Evolutionary conservation across 768 basidiomycete species (phyloP).

Genomic region (Mrakia blollopis): DNA sequence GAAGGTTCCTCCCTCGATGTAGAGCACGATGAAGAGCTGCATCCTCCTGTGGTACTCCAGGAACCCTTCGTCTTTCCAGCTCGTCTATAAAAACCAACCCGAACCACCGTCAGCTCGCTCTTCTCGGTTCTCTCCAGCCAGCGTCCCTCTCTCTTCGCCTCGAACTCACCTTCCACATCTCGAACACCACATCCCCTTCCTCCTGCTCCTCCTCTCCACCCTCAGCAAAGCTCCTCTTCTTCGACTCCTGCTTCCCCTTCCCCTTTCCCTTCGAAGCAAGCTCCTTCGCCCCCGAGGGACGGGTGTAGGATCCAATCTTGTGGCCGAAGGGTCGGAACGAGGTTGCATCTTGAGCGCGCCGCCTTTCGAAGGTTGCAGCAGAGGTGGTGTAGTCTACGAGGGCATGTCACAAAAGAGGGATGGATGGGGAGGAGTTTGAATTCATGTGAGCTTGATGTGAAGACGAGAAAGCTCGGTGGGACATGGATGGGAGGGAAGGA

Average conservation of each 20-base stretch:
- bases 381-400: constrained; percentile 63
- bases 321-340: constrained; percentile 72
- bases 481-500: neutral
- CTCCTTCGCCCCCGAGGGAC: constrained; percentile 47
- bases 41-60: constrained; percentile 82
- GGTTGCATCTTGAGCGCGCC: constrained; percentile 70
- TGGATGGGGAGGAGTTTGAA: neutral
- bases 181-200: constrained; percentile 27
- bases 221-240: constrained; percentile 16
- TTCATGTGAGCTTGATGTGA: neutral
- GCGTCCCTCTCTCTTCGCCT: neutral
- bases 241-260: constrained; percentile 41
- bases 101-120: neutral
- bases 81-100: constrained; percentile 52
- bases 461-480: neutral
- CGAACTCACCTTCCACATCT: constrained; percentile 75
- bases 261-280: constrained; percentile 57
- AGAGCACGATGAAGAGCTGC: constrained; percentile 90
- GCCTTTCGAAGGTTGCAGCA: constrained; percentile 60
- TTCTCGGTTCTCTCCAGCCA: neutral
- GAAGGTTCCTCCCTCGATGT: constrained; percentile 93
- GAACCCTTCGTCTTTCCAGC: constrained; percentile 81
- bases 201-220: constrained; percentile 20
- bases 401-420: neutral
- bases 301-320: constrained; percentile 69